Evolutionary conservation across 306 rosid genomes (phyloP).

Genomic region (peach (Prunus persica)): DNA sequence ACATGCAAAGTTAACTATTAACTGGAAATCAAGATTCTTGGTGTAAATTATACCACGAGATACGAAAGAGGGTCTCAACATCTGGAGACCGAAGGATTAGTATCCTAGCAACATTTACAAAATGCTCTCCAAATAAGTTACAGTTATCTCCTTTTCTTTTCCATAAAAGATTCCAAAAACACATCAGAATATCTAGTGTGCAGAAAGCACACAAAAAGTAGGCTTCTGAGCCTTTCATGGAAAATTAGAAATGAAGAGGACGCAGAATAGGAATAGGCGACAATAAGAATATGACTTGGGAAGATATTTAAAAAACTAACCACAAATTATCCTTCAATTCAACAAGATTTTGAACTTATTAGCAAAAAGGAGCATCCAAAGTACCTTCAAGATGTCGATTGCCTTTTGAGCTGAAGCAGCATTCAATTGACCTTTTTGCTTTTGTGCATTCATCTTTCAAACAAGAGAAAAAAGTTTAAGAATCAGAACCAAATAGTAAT

Average conservation of each 20-base stretch:
- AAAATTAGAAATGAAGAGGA: neutral
- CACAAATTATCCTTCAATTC: conserved; percentile 4
- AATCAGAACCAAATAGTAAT: neutral
- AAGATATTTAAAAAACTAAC: neutral
- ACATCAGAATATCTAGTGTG: neutral
- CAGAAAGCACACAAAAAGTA: neutral
- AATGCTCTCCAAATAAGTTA: neutral
- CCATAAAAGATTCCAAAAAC: neutral
- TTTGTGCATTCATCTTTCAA: conserved; percentile 82
- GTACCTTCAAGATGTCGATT: conserved; percentile 83
- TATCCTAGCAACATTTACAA: neutral
- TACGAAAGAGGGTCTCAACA: neutral
- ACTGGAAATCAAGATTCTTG: neutral
- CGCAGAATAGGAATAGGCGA: neutral
- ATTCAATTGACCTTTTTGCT: conserved; percentile 91
- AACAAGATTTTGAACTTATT: neutral
- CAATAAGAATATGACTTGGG: neutral
- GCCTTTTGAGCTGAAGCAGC: conserved; percentile 90
- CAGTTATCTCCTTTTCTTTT: neutral
- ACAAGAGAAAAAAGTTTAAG: neutral
- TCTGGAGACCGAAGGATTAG: neutral
- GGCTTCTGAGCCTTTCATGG: neutral
- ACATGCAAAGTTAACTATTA: conserved; percentile 14
- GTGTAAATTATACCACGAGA: neutral
- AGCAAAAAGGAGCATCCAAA: conserved; percentile 5